Conservation (phyloP, 176 grass and related monocot species). For the Dactylis glomerata region DNA sequence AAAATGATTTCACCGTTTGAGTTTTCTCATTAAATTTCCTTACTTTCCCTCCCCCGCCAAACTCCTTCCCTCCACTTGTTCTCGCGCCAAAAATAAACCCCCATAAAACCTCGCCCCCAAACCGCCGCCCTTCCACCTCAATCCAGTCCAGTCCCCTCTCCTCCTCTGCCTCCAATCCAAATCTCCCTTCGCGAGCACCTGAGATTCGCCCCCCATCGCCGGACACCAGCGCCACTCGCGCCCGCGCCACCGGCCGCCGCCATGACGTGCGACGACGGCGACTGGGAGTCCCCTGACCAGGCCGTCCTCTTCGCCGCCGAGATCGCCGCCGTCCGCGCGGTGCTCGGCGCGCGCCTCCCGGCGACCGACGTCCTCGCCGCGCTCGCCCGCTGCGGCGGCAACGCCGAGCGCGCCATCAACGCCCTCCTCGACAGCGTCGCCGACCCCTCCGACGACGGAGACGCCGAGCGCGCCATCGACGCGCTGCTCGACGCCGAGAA, state of each 20-base stretch:
- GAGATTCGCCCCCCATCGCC: neutral
- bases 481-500: neutral
- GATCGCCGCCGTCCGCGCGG: constrained; percentile 49
- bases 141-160: neutral
- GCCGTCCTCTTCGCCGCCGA: constrained; percentile 54
- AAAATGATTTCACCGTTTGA: neutral
- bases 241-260: neutral
- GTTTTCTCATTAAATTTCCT: neutral
- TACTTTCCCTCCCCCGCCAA: constrained; percentile 7
- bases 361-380: constrained; percentile 41
- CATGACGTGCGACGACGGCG: constrained; percentile 16
- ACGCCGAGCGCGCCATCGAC: neutral
- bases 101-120: constrained; percentile 5
- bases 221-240: no score
- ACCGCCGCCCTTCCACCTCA: neutral
- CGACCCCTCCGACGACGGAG: neutral
- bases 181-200: neutral
- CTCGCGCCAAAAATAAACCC: constrained; percentile 1
- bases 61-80: neutral
- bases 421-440: constrained; percentile 45
- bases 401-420: constrained; percentile 64
- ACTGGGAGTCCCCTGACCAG: constrained; percentile 25
- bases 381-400: constrained; percentile 51
- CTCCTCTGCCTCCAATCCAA: neutral
- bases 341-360: constrained; percentile 36